Evolutionary conservation across 163 green algal genomes (phyloP).

Genomic region (Scenedesmus sp.): DNA sequence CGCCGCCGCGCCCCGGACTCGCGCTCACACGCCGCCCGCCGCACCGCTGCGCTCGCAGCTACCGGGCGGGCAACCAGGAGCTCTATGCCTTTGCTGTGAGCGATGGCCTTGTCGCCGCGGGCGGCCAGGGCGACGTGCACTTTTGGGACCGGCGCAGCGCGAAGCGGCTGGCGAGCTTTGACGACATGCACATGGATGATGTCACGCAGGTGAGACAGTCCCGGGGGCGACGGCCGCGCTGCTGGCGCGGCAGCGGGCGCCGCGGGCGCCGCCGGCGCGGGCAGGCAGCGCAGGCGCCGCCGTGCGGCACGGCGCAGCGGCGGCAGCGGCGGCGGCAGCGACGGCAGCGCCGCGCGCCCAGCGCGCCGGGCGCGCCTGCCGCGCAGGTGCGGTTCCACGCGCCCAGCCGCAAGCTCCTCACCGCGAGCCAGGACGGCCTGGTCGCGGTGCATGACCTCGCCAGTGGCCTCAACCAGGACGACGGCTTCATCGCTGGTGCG

Average conservation of each 20-base stretch:
- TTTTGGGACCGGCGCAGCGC: constrained; percentile 82
- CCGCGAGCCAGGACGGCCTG: constrained; percentile 73
- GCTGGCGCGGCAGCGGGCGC: too few relatives aligned
- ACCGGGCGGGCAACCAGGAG: constrained; percentile 50
- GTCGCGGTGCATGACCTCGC: constrained; percentile 77
- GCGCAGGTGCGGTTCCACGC: constrained; percentile 72
- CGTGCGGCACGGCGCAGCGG: too few relatives aligned
- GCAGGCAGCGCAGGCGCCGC: too few relatives aligned
- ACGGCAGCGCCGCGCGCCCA: neutral
- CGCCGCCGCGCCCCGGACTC: too few relatives aligned
- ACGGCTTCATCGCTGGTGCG: constrained; percentile 62
- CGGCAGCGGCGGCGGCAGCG: too few relatives aligned
- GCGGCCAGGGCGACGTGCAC: constrained; percentile 67
- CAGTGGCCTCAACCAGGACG: constrained; percentile 50
- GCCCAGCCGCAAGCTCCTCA: constrained; percentile 57
- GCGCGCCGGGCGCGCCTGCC: neutral
- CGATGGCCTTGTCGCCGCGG: constrained; percentile 68
- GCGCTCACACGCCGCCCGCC: too few relatives aligned
- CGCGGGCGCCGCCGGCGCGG: too few relatives aligned
- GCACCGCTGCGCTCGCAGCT: constrained; percentile 43
- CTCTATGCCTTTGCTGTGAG: constrained; percentile 52
- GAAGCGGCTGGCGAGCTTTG: constrained; percentile 55
- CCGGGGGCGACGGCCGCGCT: too few relatives aligned
- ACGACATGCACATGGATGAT: constrained; percentile 81
- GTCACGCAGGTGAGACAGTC: constrained; percentile 71